Conservation (phyloP, 2,329 filamentous ascomycete species). For the Xylaria digitata region DNA sequence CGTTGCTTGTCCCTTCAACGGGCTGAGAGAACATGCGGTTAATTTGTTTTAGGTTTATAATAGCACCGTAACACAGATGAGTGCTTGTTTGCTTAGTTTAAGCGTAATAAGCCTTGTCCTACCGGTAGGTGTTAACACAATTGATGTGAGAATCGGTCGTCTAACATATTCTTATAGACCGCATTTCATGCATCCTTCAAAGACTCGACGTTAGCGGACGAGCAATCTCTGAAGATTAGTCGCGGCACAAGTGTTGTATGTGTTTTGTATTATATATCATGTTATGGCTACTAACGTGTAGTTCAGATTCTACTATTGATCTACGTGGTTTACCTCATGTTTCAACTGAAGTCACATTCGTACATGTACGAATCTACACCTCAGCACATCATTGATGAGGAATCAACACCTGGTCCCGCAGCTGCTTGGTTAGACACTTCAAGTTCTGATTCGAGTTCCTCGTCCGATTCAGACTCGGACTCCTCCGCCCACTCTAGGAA, state of each 20-base stretch:
- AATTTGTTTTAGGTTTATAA: slow-evolving; percentile 77
- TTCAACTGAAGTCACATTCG: slow-evolving; percentile 90
- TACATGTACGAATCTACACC: slow-evolving; percentile 95
- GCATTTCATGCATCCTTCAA: slow-evolving; percentile 92
- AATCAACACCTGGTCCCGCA: slow-evolving; percentile 85
- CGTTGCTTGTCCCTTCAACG: slow-evolving; percentile 36
- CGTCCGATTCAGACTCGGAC: slow-evolving; percentile 75
- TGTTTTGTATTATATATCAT: slow-evolving; percentile 38
- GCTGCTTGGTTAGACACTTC: slow-evolving; percentile 84
- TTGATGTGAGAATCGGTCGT: background rate
- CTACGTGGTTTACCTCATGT: slow-evolving; percentile 85
- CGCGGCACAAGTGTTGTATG: slow-evolving; percentile 87
- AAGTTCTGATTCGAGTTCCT: slow-evolving; percentile 65
- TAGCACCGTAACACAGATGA: slow-evolving; percentile 96
- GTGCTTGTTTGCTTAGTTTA: slow-evolving; percentile 88
- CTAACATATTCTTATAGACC: slow-evolving; percentile 69
- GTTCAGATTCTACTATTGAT: slow-evolving; percentile 78
- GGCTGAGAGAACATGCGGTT: slow-evolving; percentile 1
- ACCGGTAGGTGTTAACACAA: slow-evolving; percentile 66
- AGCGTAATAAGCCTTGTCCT: slow-evolving; percentile 90
- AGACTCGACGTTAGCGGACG: slow-evolving; percentile 70
- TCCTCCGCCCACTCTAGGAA: slow-evolving; percentile 68
- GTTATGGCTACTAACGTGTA: slow-evolving; percentile 39
- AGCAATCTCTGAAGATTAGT: slow-evolving; percentile 82
- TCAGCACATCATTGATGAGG: slow-evolving; percentile 91